A percentile compares a stretch with the other conserved stretches of the same genome.
These are phyloP conservation scores for Coelastrella sp. DNA, from an alignment of 139 green algal genomes.

Conservation along the genomic window DNA sequence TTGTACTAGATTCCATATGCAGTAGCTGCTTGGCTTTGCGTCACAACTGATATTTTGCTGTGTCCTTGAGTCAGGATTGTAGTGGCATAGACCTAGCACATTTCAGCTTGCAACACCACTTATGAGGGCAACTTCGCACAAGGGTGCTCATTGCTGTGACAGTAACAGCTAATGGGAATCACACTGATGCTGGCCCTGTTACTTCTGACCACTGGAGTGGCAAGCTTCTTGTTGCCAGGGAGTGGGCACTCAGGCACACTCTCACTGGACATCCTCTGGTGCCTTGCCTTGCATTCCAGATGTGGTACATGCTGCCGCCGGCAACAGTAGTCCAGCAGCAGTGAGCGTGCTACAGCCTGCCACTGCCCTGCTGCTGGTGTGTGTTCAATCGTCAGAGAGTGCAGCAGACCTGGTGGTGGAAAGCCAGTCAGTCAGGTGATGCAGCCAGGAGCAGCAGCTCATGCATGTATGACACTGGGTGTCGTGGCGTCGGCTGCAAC, in stretches of 20 bases:
- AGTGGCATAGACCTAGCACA: too few species aligned
- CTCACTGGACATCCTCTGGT: background rate
- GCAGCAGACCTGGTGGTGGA: slow-evolving; percentile 46
- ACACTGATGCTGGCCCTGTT: background rate
- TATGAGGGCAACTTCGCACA: too few species aligned
- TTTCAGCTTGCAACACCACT: too few species aligned
- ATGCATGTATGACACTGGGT: background rate
- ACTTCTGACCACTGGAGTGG: too few species aligned
- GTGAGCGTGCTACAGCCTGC: slow-evolving; percentile 1
- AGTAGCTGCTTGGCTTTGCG: too few species aligned
- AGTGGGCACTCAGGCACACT: background rate
- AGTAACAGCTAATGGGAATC: background rate
- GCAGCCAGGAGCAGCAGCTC: background rate
- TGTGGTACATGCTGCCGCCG: background rate
- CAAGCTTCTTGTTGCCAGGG: background rate
- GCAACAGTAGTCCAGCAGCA: background rate
- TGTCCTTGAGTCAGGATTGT: too few species aligned
- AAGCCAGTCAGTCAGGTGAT: slow-evolving; percentile 31
- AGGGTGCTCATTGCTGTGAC: too few species aligned
- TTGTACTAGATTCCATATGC: too few species aligned
- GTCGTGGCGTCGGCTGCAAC: background rate
- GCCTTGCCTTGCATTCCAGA: background rate
- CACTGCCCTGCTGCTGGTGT: slow-evolving; percentile 49
- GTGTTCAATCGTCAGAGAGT: slow-evolving; percentile 21
- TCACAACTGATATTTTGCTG: too few species aligned